Percentiles rank a stretch among this genome's conserved stretches.
Evolutionary conservation across 1,139 yeast genomes (phyloP).

Genomic region (Blastobotrys capitulatus): DNA sequence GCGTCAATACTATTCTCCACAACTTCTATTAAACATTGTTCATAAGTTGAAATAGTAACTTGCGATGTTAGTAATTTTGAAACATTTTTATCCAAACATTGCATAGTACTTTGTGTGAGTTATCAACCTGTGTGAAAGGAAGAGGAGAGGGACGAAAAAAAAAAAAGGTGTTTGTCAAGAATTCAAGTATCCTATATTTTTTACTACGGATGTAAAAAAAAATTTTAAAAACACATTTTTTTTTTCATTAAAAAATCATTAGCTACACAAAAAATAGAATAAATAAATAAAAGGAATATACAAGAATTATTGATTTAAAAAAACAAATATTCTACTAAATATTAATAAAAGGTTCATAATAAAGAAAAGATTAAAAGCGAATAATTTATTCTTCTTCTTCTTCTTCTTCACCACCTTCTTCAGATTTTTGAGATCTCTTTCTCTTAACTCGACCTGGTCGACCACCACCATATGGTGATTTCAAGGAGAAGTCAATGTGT

Average conservation of each 20-base stretch:
- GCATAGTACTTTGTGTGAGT: constrained; percentile 4
- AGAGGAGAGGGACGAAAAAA: neutral
- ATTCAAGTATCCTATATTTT: too few species aligned
- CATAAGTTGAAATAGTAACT: constrained; percentile 11
- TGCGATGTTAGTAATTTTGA: constrained; percentile 6
- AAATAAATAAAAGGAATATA: too few species aligned
- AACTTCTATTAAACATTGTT: constrained; percentile 25
- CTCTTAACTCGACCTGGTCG: constrained; percentile 99
- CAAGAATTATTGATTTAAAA: too few species aligned
- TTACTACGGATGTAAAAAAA: too few species aligned
- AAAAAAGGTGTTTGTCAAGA: too few species aligned
- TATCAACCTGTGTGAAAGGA: neutral
- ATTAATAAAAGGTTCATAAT: too few species aligned
- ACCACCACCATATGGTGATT: constrained; percentile 99
- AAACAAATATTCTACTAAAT: too few species aligned
- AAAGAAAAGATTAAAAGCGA: neutral
- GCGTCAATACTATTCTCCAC: constrained; percentile 44
- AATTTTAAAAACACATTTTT: too few species aligned
- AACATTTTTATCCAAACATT: constrained; percentile 2
- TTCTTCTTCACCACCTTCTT: constrained; percentile 64
- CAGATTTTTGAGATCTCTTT: constrained; percentile 74
- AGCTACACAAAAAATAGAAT: too few species aligned
- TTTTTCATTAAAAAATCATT: too few species aligned
- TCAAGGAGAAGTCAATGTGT: constrained; percentile 99
- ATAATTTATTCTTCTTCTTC: constrained; percentile 45